These are phyloP conservation scores for Mycena crocata DNA, from an alignment of 768 basidiomycete genomes.

Conservation along the genomic window DNA sequence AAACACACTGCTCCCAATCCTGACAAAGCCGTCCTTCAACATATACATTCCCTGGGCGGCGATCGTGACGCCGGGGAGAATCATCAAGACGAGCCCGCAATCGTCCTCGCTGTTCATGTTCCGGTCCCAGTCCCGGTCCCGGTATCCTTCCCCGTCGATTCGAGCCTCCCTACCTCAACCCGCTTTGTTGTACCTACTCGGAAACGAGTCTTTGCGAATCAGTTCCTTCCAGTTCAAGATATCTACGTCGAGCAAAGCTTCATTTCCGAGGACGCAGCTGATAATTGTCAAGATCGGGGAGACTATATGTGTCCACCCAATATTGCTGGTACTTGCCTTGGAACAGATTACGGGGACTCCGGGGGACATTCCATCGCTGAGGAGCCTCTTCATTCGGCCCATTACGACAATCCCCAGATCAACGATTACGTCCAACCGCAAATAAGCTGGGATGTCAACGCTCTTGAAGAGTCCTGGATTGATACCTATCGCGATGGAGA, in stretches of 20 bases:
- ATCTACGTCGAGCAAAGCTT: neutral
- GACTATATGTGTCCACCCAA: neutral
- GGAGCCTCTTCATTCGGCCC: neutral
- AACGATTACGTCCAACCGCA: neutral
- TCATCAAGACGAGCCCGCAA: neutral
- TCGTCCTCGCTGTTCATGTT: neutral
- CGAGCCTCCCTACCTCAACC: neutral
- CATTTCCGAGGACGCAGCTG: neutral
- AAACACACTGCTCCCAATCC: neutral
- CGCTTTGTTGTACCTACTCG: conserved; percentile 20
- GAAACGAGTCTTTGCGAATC: conserved; percentile 22
- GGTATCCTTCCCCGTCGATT: no score
- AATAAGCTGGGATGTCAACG: neutral
- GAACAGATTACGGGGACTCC: conserved; percentile 7
- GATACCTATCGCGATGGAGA: conserved; percentile 17
- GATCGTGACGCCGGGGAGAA: neutral
- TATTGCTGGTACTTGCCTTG: neutral
- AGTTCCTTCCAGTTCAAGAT: conserved; percentile 9
- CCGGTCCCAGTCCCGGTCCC: no score
- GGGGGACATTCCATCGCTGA: neutral
- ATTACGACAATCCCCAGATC: neutral
- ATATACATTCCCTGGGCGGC: neutral
- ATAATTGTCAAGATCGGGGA: neutral
- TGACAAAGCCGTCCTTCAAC: neutral
- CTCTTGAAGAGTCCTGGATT: conserved; percentile 5